phyloP scores from a whole-genome alignment of 192 early-diverging fungal species.

The Cladochytrium replicatum region DNA sequence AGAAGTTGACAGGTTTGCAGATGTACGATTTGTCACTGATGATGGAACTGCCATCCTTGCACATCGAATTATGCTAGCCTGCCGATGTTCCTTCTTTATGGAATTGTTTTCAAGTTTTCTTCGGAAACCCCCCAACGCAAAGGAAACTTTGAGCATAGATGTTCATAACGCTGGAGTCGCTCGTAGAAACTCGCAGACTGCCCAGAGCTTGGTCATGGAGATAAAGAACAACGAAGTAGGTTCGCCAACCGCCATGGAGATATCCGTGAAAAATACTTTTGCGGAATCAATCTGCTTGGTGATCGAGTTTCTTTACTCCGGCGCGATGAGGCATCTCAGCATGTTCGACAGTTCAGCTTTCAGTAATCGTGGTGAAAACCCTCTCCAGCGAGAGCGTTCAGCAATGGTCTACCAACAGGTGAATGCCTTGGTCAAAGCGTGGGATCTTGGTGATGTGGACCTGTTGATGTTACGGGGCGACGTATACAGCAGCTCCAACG shows the following conservation, averaged over 20 bases:
- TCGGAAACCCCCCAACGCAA: too few species aligned
- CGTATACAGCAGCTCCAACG: too few species aligned
- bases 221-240: too few species aligned
- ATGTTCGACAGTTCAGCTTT: slow-evolving; percentile 3
- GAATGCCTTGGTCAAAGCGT: slow-evolving; percentile 3
- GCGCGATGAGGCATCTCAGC: not conserved
- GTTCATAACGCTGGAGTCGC: too few species aligned
- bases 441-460: slow-evolving; percentile 10
- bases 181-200: too few species aligned
- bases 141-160: too few species aligned
- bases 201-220: too few species aligned
- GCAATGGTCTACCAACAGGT: slow-evolving; percentile 9
- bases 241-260: too few species aligned
- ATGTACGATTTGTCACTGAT: slow-evolving; percentile 33
- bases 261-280: slow-evolving; percentile 9
- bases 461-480: not conserved
- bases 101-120: slow-evolving; percentile 11
- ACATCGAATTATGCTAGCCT: slow-evolving; percentile 35
- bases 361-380: slow-evolving; percentile 10
- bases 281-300: slow-evolving; percentile 28
- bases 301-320: slow-evolving; percentile 47
- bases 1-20: too few species aligned
- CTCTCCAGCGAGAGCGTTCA: not conserved
- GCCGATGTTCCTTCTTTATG: slow-evolving; percentile 27
- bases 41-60: slow-evolving; percentile 26